These are phyloP conservation scores for Acanthamoeba polyphaga DNA, from an alignment of 208 protist genomes.

Conservation along the genomic window DNA sequence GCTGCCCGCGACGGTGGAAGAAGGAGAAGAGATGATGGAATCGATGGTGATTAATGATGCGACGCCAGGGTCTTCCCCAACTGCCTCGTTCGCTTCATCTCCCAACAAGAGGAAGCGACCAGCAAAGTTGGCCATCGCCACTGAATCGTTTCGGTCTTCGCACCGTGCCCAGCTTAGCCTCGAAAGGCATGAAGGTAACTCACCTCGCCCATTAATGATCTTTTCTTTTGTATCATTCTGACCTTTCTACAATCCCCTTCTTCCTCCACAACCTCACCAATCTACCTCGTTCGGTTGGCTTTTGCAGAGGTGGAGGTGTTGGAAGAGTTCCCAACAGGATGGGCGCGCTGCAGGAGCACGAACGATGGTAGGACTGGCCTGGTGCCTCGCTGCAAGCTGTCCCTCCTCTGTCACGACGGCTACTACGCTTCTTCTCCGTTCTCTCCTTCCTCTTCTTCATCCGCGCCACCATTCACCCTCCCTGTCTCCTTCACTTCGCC, in stretches of 20 bases:
- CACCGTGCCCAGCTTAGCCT: slow-evolving; percentile 7
- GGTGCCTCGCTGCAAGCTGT: slow-evolving; percentile 11
- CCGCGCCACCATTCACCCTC: not conserved
- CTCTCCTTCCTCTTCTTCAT: not conserved
- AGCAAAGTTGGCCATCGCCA: not conserved
- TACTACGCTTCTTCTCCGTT: slow-evolving; percentile 25
- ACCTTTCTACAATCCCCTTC: not conserved
- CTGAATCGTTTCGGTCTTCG: not conserved
- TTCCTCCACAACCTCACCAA: not conserved
- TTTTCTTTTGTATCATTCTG: too few species aligned
- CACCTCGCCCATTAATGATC: too few species aligned
- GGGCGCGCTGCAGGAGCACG: slow-evolving; percentile 11
- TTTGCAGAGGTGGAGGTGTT: slow-evolving; percentile 49
- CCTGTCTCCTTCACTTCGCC: not conserved
- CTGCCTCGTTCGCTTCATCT: not conserved
- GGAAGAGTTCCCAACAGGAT: slow-evolving; percentile 37
- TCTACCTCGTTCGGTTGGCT: not conserved
- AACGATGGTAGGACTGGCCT: slow-evolving; percentile 12
- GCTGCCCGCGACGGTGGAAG: not conserved
- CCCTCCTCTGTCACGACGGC: slow-evolving; percentile 30
- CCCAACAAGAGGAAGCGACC: slow-evolving; percentile 48
- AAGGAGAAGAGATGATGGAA: not conserved
- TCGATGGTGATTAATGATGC: not conserved
- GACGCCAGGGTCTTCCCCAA: not conserved
- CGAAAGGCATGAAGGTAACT: slow-evolving; percentile 56